Conservation (phyloP, 2,329 filamentous ascomycete species). For the Colletotrichum gigasporum region DNA sequence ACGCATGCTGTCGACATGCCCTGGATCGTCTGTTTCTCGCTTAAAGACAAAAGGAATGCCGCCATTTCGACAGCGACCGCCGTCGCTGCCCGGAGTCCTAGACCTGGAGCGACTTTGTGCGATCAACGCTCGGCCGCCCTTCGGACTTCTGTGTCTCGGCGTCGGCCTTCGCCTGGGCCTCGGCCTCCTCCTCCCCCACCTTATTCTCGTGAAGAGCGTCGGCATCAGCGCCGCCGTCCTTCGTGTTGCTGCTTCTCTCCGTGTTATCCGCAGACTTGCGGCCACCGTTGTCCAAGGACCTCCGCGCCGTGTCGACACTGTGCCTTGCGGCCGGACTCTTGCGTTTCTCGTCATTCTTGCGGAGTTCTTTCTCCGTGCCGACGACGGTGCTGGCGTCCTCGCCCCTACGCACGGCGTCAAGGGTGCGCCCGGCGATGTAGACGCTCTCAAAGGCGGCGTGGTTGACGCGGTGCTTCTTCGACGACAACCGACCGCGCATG, state of each 20-base stretch:
- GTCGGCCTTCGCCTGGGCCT: not conserved
- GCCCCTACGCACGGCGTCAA: conserved; percentile 56
- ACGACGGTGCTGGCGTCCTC: conserved; percentile 49
- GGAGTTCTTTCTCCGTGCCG: conserved; percentile 35
- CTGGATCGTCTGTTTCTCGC: not conserved
- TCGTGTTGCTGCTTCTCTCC: not conserved
- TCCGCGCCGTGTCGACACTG: conserved; percentile 17
- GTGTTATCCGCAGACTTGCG: conserved; percentile 9
- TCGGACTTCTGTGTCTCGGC: not conserved
- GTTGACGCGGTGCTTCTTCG: conserved; percentile 48
- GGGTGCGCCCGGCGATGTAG: conserved; percentile 53
- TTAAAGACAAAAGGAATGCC: conserved; percentile 6
- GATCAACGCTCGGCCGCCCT: conserved; percentile 12
- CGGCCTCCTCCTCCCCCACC: conserved; percentile 8
- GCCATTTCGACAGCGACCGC: not conserved
- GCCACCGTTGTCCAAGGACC: not conserved
- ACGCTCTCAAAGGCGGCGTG: conserved; percentile 60
- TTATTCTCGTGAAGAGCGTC: conserved; percentile 14
- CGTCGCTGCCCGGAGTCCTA: not conserved
- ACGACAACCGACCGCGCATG: conserved; percentile 42
- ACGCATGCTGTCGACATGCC: not conserved
- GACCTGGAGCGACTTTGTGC: conserved; percentile 11
- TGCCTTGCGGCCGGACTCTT: conserved; percentile 24
- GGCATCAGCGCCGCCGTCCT: conserved; percentile 8
- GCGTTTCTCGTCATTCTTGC: conserved; percentile 32